These are phyloP conservation scores for Lunasporangiospora selenospora DNA, from an alignment of 192 early-diverging fungal species.

Conservation along the genomic window DNA sequence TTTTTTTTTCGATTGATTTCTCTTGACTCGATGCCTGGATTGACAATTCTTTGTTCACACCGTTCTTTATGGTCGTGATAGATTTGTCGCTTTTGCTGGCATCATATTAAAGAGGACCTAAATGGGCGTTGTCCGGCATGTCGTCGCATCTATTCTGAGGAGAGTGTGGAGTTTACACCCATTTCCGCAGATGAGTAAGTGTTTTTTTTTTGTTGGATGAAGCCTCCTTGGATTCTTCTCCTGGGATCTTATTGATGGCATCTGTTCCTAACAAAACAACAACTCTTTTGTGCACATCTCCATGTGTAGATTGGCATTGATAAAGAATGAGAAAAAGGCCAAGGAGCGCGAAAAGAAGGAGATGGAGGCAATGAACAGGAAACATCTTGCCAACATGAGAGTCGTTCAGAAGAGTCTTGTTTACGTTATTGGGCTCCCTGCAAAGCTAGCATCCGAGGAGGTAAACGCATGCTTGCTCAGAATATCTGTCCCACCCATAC, in stretches of 20 bases:
- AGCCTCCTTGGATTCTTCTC: neutral
- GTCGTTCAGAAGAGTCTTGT: constrained; percentile 98
- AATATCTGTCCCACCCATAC: neutral
- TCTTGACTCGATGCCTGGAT: no score
- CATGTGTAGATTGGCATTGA: constrained; percentile 48
- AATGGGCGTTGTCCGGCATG: constrained; percentile 97
- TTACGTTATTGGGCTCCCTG: constrained; percentile 93
- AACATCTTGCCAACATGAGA: constrained; percentile 86
- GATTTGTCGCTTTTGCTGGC: constrained; percentile 99
- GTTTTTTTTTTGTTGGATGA: constrained; percentile 1
- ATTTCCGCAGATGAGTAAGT: constrained; percentile 92
- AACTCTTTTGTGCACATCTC: neutral
- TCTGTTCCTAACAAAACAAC: neutral
- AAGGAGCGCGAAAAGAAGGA: constrained; percentile 94
- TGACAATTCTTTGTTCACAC: no score
- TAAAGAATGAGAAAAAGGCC: constrained; percentile 67
- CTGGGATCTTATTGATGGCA: neutral
- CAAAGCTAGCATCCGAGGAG: constrained; percentile 90
- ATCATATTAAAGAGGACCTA: constrained; percentile 95
- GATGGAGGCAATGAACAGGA: constrained; percentile 78
- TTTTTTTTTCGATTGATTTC: neutral
- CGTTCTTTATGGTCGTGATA: constrained; percentile 44
- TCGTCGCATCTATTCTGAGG: constrained; percentile 89
- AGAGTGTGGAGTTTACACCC: constrained; percentile 86
- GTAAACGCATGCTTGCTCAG: constrained; percentile 40